phyloP scores from a whole-genome alignment of 2,329 filamentous ascomycete genomes.

The Microcera coccophila region DNA sequence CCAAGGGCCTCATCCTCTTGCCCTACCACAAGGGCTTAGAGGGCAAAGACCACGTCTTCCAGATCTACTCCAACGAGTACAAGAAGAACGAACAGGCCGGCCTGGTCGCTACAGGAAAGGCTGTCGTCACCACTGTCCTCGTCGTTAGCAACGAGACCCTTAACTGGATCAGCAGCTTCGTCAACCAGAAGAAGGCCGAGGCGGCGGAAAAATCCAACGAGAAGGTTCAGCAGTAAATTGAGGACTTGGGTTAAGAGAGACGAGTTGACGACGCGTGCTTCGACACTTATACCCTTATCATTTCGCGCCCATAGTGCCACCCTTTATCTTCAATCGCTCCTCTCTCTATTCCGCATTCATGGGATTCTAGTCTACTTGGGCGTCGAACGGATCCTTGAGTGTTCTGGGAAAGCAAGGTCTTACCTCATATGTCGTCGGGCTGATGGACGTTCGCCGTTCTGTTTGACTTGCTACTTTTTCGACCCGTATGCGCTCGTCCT shows the following conservation, averaged over 20 bases:
- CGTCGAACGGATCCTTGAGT: background rate
- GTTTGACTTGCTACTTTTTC: no score
- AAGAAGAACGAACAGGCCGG: conserved; percentile 63
- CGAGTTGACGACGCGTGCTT: conserved; percentile 11
- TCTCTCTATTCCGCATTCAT: conserved; percentile 5
- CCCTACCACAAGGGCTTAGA: conserved; percentile 60
- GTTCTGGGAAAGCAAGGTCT: conserved; percentile 1
- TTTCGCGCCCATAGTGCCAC: conserved; percentile 7
- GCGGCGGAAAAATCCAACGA: conserved; percentile 54
- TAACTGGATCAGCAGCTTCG: conserved; percentile 54
- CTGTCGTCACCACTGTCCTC: conserved; percentile 62
- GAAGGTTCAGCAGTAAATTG: conserved; percentile 42
- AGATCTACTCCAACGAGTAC: conserved; percentile 54
- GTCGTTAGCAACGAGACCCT: conserved; percentile 64
- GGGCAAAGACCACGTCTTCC: conserved; percentile 58
- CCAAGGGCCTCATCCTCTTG: conserved; percentile 57
- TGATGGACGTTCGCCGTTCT: no score
- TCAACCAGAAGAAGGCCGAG: conserved; percentile 61
- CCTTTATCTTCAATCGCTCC: conserved; percentile 7
- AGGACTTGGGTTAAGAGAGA: conserved; percentile 1
- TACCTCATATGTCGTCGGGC: conserved; percentile 3
- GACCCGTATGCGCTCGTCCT: no score
- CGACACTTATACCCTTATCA: conserved; percentile 22
- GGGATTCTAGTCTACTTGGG: conserved; percentile 6
- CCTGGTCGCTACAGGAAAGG: conserved; percentile 65